A percentile compares a stretch with the other conserved stretches of the same genome.
These are phyloP conservation scores for Tephrocybe rancida DNA, from an alignment of 768 basidiomycete genomes.

Conservation along the genomic window DNA sequence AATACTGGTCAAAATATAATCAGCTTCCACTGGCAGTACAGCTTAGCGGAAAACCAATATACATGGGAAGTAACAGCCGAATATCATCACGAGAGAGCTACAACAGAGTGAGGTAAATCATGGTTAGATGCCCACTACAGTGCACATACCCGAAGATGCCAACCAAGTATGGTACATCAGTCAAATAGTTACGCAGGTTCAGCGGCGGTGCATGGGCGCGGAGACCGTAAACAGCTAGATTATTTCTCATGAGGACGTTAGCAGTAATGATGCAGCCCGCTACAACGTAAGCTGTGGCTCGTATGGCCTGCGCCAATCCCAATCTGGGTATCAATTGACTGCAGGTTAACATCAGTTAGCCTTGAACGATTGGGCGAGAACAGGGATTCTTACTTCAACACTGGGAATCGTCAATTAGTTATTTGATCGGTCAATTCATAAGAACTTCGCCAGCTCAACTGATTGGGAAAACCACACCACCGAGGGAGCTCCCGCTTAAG, in stretches of 20 bases:
- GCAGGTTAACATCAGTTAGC: not conserved
- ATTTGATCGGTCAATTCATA: not conserved
- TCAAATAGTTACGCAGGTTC: constrained; percentile 1
- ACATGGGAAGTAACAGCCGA: constrained; percentile 4
- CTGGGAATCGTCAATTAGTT: constrained; percentile 10
- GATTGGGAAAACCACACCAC: constrained; percentile 36
- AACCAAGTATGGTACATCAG: constrained; percentile 1
- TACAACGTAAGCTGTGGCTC: constrained; percentile 28
- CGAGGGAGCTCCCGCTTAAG: constrained; percentile 34
- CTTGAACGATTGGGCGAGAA: no score
- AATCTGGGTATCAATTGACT: constrained; percentile 19
- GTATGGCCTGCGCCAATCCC: constrained; percentile 30
- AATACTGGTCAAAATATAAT: not conserved
- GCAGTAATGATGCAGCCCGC: constrained; percentile 23
- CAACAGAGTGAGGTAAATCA: not conserved
- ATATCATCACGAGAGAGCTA: not conserved
- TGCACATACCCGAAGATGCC: not conserved
- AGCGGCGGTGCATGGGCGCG: constrained; percentile 14
- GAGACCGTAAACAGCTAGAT: constrained; percentile 8
- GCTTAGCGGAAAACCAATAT: not conserved
- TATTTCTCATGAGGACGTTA: constrained; percentile 26
- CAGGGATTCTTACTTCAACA: constrained; percentile 22
- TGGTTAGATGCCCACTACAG: not conserved
- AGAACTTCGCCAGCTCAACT: constrained; percentile 21
- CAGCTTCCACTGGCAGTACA: not conserved